phyloP scores from a whole-genome alignment of 208 protist species.

The Borovskyia barvae region DNA sequence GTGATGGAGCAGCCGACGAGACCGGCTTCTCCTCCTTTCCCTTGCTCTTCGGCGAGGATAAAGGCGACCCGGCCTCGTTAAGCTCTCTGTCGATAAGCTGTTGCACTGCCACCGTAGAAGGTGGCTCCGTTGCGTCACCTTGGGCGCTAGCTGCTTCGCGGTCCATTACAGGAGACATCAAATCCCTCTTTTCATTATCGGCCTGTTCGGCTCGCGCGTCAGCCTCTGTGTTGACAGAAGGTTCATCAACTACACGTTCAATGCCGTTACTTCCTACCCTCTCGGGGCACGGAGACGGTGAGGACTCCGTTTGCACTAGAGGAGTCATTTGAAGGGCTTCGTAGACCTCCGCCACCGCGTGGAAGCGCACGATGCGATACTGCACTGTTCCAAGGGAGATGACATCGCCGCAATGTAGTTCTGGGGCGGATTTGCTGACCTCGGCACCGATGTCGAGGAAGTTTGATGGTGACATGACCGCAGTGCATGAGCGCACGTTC shows the following conservation, averaged over 20 bases:
- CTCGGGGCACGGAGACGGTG: neutral
- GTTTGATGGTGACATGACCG: conserved; percentile 8
- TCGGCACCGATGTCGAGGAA: neutral
- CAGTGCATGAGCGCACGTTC: conserved; percentile 28
- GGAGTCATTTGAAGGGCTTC: conserved; percentile 44
- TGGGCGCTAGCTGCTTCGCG: no score
- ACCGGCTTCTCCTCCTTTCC: neutral
- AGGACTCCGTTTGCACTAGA: no score
- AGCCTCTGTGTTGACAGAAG: no score
- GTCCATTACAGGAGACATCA: no score
- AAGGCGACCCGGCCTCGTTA: neutral
- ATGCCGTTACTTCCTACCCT: no score
- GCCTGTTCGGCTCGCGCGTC: no score
- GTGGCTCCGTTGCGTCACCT: no score
- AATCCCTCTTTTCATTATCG: no score
- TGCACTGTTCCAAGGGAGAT: conserved; percentile 31
- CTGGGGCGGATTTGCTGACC: conserved; percentile 14
- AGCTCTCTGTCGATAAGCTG: no score
- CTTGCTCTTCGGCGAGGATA: neutral
- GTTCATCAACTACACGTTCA: no score
- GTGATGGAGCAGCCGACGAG: no score
- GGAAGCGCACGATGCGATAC: conserved; percentile 50
- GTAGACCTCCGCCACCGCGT: conserved; percentile 73
- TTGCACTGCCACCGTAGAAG: no score
- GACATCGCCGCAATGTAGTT: conserved; percentile 42